Evolutionary conservation across 2,329 filamentous ascomycete genomes (phyloP), one percentile per base, ranked within the genome.

Genomic region (Hymenoscyphus fructigenus): DNA sequence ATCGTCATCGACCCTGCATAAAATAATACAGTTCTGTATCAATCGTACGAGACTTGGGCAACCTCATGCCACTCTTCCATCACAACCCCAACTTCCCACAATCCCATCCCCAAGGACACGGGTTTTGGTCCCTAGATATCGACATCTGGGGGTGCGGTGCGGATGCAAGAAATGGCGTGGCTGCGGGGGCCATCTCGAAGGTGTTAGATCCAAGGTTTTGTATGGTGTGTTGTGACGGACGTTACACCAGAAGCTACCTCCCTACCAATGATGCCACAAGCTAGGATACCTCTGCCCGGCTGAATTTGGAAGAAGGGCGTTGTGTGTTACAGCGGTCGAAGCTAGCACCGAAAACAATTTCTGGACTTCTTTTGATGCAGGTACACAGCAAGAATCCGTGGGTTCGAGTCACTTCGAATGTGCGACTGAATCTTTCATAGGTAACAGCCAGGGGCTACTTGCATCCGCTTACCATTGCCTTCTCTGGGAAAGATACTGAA

Each of bases 51-150:
- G 29, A 26, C 4, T 26, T 10, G 9, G 12, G 4, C 7, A 20
- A 36, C 53, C 61, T 63, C 56, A 63, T 58, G 56, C 57, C 62
- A 64, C 57, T 64, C 17, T 59, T 15, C 44, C 14, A 28, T 26
- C 29, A n/a, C 14, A 57, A 41, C 29, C 26, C 29, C 61, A 20
- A 59, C 44, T 12, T 60, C 7, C 38, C 57, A 56, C 36, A 64
- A 47, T 64, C 62, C 62, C 62, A 64, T 64, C 29, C 17, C 62
- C 62, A 60, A 15, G 57, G 50, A 5, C 10, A 28, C 44, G 57
- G 62, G 44, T 20, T 20, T 56, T 26, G 41, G 26, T 10, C n/a
- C 44, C 44, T 50, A n/a, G 44, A 50, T 50, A 50, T 62, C 57
- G 34, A 38, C 17, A 59, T 34, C 57, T 32, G 29, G 29, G 29